A percentile compares a stretch with the other conserved stretches of the same genome.
These are phyloP conservation scores for Camelina neglecta DNA, from an alignment of 345 rosid species.

Conservation along the genomic window DNA sequence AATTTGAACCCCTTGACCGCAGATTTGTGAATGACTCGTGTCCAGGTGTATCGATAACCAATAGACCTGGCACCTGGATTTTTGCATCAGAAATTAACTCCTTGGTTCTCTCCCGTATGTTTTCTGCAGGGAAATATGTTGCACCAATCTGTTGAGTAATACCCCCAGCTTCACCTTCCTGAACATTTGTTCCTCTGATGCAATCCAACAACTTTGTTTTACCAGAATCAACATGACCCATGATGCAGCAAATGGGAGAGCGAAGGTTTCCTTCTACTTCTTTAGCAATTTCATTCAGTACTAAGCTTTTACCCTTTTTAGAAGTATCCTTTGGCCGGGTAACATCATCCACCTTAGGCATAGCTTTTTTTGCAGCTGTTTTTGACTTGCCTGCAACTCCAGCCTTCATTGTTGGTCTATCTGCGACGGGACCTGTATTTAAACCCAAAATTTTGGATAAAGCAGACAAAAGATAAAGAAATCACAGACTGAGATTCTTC, in stretches of 20 bases:
- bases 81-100: slow-evolving; percentile 91
- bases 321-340: slow-evolving; percentile 43
- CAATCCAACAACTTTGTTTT: slow-evolving; percentile 94
- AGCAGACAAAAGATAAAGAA: slow-evolving; percentile 10
- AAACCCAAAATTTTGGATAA: slow-evolving; percentile 10
- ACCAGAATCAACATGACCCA: slow-evolving; percentile 98
- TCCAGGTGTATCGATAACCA: slow-evolving; percentile 99
- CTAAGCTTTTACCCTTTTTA: slow-evolving; percentile 47
- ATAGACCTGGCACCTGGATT: slow-evolving; percentile 86
- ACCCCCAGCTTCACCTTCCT: slow-evolving; percentile 99
- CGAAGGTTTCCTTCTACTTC: slow-evolving; percentile 70
- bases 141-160: slow-evolving; percentile 99
- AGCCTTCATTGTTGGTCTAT: slow-evolving; percentile 41
- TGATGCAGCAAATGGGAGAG: slow-evolving; percentile 93
- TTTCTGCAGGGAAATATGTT: slow-evolving; percentile 88
- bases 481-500: neutral
- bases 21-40: slow-evolving; percentile 92
- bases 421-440: slow-evolving; percentile 33
- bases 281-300: slow-evolving; percentile 41
- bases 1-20: slow-evolving; percentile 85
- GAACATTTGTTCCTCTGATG: slow-evolving; percentile 96
- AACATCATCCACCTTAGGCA: slow-evolving; percentile 44
- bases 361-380: slow-evolving; percentile 32
- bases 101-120: slow-evolving; percentile 91
- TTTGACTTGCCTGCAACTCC: slow-evolving; percentile 40